Conservation (phyloP, 306 rosid species). For the Cucurbita maxima region DNA sequence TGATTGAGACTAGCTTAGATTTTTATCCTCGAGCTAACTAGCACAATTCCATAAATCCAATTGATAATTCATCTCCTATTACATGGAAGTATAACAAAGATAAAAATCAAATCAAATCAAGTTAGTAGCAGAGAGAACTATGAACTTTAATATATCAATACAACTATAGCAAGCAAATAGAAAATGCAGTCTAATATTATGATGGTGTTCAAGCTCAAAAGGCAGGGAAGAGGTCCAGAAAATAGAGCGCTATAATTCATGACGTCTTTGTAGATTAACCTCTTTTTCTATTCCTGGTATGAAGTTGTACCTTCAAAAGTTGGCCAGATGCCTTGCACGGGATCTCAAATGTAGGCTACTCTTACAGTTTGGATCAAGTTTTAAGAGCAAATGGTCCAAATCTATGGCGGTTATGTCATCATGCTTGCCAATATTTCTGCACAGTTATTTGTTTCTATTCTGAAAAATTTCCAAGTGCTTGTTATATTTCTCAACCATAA, state of each 20-base stretch:
- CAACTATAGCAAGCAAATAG: neutral
- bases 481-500: neutral
- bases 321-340: neutral
- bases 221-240: neutral
- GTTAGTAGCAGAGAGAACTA: neutral
- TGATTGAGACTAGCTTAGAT: neutral
- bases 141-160: neutral
- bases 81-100: neutral
- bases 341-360: neutral
- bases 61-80: neutral
- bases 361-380: neutral
- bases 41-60: neutral
- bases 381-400: neutral
- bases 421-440: neutral
- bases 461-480: neutral
- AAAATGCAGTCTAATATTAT: neutral
- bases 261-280: neutral
- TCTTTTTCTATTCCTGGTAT: neutral
- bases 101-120: neutral
- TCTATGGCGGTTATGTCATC: neutral
- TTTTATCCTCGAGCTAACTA: neutral
- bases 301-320: neutral
- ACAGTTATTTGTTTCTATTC: neutral
- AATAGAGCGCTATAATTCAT: too few relatives aligned
- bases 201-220: neutral